A percentile compares a stretch with the other conserved stretches of the same genome.
phyloP scores from a whole-genome alignment of 2,329 filamentous ascomycete genomes.

The Biscogniauxia sp. region DNA sequence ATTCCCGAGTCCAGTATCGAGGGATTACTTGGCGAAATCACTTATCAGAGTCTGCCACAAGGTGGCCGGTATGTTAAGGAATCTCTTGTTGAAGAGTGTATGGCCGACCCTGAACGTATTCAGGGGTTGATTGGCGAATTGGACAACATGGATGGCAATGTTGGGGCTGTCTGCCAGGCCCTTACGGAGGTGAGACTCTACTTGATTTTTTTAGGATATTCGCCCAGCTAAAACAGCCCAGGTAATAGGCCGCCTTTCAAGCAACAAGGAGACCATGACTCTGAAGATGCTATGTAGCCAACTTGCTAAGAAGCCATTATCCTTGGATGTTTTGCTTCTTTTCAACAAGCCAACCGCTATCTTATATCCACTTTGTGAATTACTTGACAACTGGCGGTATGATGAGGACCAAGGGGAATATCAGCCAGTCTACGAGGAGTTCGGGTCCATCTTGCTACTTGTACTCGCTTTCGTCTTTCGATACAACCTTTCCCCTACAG shows the following conservation, averaged over 20 bases:
- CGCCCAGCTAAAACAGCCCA: slow-evolving; percentile 28
- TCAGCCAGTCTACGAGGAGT: slow-evolving; percentile 83
- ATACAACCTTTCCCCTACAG: slow-evolving; percentile 63
- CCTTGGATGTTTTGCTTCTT: slow-evolving; percentile 71
- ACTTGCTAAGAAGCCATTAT: slow-evolving; percentile 69
- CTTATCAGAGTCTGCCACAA: slow-evolving; percentile 73
- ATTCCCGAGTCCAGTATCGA: slow-evolving; percentile 76
- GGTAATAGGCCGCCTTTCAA: slow-evolving; percentile 68
- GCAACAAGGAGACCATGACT: slow-evolving; percentile 75
- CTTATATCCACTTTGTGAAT: slow-evolving; percentile 68
- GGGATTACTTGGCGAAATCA: slow-evolving; percentile 77
- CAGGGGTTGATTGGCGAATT: slow-evolving; percentile 77
- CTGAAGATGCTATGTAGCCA: slow-evolving; percentile 71
- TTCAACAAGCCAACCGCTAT: slow-evolving; percentile 71
- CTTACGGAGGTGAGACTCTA: slow-evolving; percentile 60
- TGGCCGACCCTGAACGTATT: slow-evolving; percentile 70
- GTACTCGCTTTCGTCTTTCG: slow-evolving; percentile 73
- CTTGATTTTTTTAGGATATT: neutral
- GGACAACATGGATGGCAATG: slow-evolving; percentile 88
- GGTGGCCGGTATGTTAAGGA: slow-evolving; percentile 76
- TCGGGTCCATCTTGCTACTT: slow-evolving; percentile 72
- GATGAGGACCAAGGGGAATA: slow-evolving; percentile 83
- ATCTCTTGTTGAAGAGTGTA: slow-evolving; percentile 73
- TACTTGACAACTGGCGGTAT: slow-evolving; percentile 77
- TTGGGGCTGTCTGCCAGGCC: slow-evolving; percentile 78